Evolutionary conservation across 371 early-diverging fungal species (phyloP), one percentile per base, ranked within the genome.

Genomic region (Lichtheimia hyalospora): DNA sequence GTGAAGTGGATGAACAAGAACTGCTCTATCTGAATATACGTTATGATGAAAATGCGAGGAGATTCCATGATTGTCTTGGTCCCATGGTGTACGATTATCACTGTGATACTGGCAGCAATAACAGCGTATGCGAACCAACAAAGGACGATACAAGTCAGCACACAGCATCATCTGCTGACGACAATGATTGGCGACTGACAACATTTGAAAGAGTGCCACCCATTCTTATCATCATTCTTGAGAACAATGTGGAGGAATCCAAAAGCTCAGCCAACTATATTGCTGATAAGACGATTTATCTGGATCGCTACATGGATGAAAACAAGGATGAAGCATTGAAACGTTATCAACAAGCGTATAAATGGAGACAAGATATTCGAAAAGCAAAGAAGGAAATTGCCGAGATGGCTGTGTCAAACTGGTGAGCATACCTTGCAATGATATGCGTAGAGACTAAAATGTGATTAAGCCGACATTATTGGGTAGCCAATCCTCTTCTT

Each of bases 31-130:
- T 68, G 25, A 49, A 62, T 14, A 39, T 78, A 21, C 62, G 60
- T 20, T 58, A 57, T 14, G 66, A 67, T 18, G 52, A 62, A 2
- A 51, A 54, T 12, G 53, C 58, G 48, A 48, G 57, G 16, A 69
- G 66, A 3, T 73, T 79, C 42, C 69, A 79, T 25, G 72, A 58
- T 14, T 75, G 77, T 25, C 64, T 79, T 5, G 75, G 71, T 28
- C 80, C 80, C 3, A 56, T 75, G 4, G 66, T 79, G 0, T 79
- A 65, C 49, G 75, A 74, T 53, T 57, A 55, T 8, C 24, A 56
- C 1, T 0, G 34, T 34, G 58, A 67, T 18, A 18, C 23, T 8
- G 34, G 34, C 34, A 34, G 34, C 34, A 34, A 8, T 2, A 34
- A 34, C 10, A 34, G 34, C 34, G 34, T 34, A 34, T 34, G 34